A percentile compares a stretch with the other conserved stretches of the same genome.
Conservation (phyloP, 2,329 filamentous ascomycete species). For the Mycocentrospora acerina region DNA sequence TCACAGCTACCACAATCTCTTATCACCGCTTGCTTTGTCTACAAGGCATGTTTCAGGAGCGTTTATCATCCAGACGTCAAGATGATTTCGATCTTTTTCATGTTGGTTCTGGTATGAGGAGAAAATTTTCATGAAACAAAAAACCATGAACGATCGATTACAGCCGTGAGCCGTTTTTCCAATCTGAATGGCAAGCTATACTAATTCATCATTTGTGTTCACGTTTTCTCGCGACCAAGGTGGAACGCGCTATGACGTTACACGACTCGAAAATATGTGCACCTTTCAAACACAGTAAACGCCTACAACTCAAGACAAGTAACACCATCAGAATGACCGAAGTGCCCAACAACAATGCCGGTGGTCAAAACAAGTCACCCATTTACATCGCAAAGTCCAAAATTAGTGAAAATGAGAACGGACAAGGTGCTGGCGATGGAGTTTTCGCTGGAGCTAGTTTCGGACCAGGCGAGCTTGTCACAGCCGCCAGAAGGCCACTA, state of each 20-base stretch:
- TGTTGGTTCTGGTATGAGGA: too few relatives aligned
- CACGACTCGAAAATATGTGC: slow-evolving; percentile 1
- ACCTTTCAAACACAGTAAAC: background rate
- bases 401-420: slow-evolving; percentile 21
- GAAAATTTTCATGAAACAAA: too few relatives aligned
- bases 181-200: background rate
- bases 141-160: too few relatives aligned
- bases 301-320: background rate
- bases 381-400: slow-evolving; percentile 26
- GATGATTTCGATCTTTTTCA: too few relatives aligned
- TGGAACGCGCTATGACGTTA: slow-evolving; percentile 2
- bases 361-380: slow-evolving; percentile 1
- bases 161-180: too few relatives aligned
- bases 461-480: slow-evolving; percentile 50
- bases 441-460: slow-evolving; percentile 57
- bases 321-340: background rate
- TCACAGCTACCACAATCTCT: too few relatives aligned
- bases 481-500: slow-evolving; percentile 54
- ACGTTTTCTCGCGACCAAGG: slow-evolving; percentile 5
- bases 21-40: too few relatives aligned
- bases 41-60: too few relatives aligned
- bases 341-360: background rate
- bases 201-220: background rate
- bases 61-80: too few relatives aligned
- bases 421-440: slow-evolving; percentile 50